A percentile compares a stretch with the other conserved stretches of the same genome.
These are phyloP conservation scores for Syncephalastrum racemosum DNA, from an alignment of 371 early-diverging fungal species.

Conservation along the genomic window DNA sequence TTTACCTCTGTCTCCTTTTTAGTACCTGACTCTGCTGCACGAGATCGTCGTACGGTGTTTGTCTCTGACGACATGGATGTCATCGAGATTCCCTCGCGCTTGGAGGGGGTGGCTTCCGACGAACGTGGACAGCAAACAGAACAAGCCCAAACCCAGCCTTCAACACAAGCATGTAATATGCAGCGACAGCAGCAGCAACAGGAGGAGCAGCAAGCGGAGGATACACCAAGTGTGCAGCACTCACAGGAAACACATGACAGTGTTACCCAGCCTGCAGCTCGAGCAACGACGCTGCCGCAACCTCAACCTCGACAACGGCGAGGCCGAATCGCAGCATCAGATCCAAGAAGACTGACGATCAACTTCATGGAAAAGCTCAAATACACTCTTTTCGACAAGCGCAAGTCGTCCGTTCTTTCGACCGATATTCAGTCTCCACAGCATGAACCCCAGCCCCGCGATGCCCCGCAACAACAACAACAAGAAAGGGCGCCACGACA, in stretches of 20 bases:
- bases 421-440: no score
- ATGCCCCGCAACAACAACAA: conserved; percentile 10
- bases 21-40: conserved; percentile 18
- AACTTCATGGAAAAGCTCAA: conserved; percentile 40
- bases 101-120: neutral
- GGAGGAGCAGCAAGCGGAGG: no score
- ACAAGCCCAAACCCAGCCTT: no score
- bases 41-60: conserved; percentile 27
- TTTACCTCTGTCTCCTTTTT: conserved; percentile 1
- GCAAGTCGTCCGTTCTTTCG: conserved; percentile 22
- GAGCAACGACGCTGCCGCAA: conserved; percentile 7
- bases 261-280: neutral
- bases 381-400: conserved; percentile 41
- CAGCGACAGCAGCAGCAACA: neutral
- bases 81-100: neutral
- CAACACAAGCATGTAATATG: no score
- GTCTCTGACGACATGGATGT: conserved; percentile 13
- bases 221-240: no score
- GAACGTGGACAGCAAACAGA: neutral
- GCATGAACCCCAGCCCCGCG: neutral
- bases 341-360: conserved; percentile 16
- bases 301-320: conserved; percentile 3
- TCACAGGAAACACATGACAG: no score
- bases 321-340: conserved; percentile 12
- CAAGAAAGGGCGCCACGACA: conserved; percentile 8